phyloP scores from a whole-genome alignment of 495 filamentous ascomycete genomes.

The Aspergillus haitiensis region DNA sequence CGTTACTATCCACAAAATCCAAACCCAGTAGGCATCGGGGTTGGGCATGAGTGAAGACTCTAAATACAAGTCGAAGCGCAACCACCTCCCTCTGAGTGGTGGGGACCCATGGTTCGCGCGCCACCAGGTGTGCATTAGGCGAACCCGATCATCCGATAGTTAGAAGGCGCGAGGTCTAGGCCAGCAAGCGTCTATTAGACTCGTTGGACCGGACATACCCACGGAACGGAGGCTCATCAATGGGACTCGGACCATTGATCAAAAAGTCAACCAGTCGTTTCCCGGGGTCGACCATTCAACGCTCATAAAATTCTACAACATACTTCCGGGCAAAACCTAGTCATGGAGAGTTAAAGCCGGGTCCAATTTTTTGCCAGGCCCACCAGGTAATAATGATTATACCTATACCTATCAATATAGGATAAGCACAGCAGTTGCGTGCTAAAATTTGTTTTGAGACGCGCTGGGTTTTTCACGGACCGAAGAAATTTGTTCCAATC shows the following conservation, averaged over 20 bases:
- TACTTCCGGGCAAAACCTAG: constrained; percentile 4
- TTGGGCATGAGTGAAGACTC: neutral
- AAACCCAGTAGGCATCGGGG: constrained; percentile 1
- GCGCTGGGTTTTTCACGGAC: neutral
- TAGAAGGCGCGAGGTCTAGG: constrained; percentile 13
- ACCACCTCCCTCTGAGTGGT: neutral
- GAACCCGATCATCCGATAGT: constrained; percentile 1
- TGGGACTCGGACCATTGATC: neutral
- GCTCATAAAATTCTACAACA: neutral
- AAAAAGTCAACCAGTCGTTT: constrained; percentile 4
- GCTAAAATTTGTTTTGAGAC: no score
- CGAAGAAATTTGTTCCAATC: neutral
- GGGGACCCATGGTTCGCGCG: neutral
- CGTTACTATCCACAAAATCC: constrained; percentile 1
- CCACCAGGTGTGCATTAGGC: neutral
- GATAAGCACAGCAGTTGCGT: no score
- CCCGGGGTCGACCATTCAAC: constrained; percentile 11
- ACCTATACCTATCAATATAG: no score
- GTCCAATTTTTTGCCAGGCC: constrained; percentile 1
- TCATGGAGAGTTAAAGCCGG: neutral
- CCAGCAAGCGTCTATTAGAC: constrained; percentile 4
- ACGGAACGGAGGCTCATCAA: constrained; percentile 16
- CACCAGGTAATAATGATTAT: neutral
- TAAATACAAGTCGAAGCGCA: neutral
- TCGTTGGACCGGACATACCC: constrained; percentile 1